Evolutionary conservation across 1,284 basidiomycete species (phyloP).

Genomic region (Cryptococcus wingfieldii): DNA sequence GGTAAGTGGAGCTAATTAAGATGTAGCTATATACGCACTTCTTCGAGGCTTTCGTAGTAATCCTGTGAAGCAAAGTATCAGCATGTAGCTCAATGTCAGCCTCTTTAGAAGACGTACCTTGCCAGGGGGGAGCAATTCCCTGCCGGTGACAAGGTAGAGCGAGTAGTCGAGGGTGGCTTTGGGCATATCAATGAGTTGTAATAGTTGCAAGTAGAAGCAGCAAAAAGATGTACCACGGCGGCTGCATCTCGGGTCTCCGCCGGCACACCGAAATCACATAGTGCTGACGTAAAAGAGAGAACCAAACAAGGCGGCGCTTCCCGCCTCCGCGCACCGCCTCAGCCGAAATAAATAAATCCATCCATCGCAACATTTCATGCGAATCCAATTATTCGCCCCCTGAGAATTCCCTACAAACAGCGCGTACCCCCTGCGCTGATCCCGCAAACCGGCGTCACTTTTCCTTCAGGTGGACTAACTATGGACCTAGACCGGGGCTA

Average conservation of each 20-base stretch:
- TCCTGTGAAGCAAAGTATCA: slow-evolving; percentile 51
- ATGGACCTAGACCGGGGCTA: background rate
- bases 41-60: slow-evolving; percentile 72
- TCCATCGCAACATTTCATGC: slow-evolving; percentile 1
- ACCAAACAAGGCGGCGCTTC: too few relatives aligned
- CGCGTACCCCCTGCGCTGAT: background rate
- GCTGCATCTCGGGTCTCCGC: background rate
- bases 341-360: background rate
- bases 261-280: too few relatives aligned
- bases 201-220: background rate
- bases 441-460: background rate
- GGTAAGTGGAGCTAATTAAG: background rate
- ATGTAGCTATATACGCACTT: slow-evolving; percentile 51
- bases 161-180: slow-evolving; percentile 61
- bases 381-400: background rate
- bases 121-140: slow-evolving; percentile 71
- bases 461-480: background rate
- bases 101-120: slow-evolving; percentile 54
- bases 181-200: slow-evolving; percentile 17
- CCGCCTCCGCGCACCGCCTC: too few relatives aligned
- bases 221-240: background rate
- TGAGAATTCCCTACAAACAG: background rate
- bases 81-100: background rate
- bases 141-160: slow-evolving; percentile 79
- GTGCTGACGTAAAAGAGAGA: too few relatives aligned